A percentile compares a stretch with the other conserved stretches of the same genome.
Evolutionary conservation across 2,329 filamentous ascomycete genomes (phyloP).

Genomic region (Penicillium sp.): DNA sequence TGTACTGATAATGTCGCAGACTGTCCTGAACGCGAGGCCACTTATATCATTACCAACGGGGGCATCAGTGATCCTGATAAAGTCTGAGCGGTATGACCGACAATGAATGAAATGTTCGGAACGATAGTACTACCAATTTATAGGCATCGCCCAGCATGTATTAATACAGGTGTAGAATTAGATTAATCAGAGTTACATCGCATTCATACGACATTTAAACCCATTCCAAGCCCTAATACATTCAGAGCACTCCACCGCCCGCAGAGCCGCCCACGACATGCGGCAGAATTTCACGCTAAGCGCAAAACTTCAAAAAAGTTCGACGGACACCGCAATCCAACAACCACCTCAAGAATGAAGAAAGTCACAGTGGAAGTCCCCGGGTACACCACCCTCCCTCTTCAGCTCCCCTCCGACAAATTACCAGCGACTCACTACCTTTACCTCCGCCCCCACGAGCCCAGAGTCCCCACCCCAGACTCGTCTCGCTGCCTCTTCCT

Average conservation of each 20-base stretch:
- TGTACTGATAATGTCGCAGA: conserved; percentile 44
- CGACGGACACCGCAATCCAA: conserved; percentile 6
- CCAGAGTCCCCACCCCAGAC: conserved; percentile 70
- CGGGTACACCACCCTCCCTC: conserved; percentile 68
- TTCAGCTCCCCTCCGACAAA: conserved; percentile 64
- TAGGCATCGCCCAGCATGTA: neutral
- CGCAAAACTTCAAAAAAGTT: conserved; percentile 21
- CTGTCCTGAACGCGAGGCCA: conserved; percentile 67
- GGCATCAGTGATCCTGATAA: conserved; percentile 68
- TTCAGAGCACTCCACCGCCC: conserved; percentile 13
- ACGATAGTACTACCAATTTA: neutral
- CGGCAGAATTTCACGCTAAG: conserved; percentile 22
- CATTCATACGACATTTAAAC: neutral
- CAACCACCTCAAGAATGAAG: conserved; percentile 33
- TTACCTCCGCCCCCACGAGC: conserved; percentile 79
- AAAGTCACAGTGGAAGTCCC: conserved; percentile 43
- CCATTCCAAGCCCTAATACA: conserved; percentile 1
- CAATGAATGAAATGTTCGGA: neutral
- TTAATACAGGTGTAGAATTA: neutral
- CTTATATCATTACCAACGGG: conserved; percentile 67
- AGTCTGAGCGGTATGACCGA: conserved; percentile 36
- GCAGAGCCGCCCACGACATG: conserved; percentile 7
- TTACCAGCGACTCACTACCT: conserved; percentile 71
- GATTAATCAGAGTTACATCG: neutral
- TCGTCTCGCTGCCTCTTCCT: conserved; percentile 80